Evolutionary conservation across 2,329 filamentous ascomycete genomes (phyloP).

Genomic region (Colletotrichum chrysophilum): DNA sequence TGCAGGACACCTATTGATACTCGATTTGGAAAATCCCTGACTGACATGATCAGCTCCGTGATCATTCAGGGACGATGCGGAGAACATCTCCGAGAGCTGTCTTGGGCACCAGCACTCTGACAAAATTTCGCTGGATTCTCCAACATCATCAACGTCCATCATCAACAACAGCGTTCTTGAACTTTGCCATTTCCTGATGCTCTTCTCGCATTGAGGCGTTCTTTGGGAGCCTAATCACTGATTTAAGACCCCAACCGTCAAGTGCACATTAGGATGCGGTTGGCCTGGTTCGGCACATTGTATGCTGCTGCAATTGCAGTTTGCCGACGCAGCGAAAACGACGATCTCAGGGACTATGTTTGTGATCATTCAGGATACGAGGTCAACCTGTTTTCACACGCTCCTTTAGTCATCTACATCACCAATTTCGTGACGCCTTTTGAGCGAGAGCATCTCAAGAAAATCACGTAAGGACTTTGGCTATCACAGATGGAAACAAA

Average conservation of each 20-base stretch:
- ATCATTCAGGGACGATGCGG: background rate
- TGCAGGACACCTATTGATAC: background rate
- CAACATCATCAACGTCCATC: background rate
- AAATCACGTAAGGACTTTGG: conserved; percentile 33
- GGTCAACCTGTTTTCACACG: conserved; percentile 37
- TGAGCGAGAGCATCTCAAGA: conserved; percentile 38
- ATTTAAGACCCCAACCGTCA: background rate
- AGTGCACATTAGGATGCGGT: background rate
- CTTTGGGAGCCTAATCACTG: background rate
- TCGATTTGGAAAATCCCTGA: background rate
- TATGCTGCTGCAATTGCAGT: background rate
- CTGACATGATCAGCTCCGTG: background rate
- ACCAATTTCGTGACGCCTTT: conserved; percentile 38
- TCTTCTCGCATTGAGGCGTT: background rate
- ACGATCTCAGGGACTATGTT: conserved; percentile 12
- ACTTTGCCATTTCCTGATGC: background rate
- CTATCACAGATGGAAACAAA: background rate
- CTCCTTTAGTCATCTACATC: conserved; percentile 44
- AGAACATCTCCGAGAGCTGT: background rate
- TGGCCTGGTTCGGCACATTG: background rate
- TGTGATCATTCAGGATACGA: conserved; percentile 37
- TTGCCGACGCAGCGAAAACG: background rate
- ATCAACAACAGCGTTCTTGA: background rate
- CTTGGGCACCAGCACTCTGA: background rate
- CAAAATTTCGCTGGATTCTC: background rate